Conservation (phyloP, 192 early-diverging fungal genomes). For the Hyaloraphidium curvatum region DNA sequence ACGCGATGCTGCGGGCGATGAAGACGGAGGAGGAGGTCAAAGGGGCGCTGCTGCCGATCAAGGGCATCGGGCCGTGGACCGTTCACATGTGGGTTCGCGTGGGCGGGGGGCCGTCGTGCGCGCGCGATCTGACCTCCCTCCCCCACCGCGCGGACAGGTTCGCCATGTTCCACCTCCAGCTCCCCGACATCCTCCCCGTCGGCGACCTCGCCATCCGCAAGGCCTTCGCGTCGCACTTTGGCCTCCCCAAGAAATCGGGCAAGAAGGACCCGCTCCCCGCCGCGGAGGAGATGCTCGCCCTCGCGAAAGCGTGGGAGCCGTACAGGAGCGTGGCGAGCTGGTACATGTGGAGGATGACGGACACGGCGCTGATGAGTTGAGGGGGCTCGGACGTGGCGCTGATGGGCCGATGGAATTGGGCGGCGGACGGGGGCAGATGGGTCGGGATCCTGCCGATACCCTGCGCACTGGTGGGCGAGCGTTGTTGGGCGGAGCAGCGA, state of each 20-base stretch:
- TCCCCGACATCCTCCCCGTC: conserved; percentile 47
- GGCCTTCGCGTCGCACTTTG: conserved; percentile 43
- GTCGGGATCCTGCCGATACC: too few species aligned
- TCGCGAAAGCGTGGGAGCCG: conserved; percentile 38
- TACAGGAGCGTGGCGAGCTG: conserved; percentile 39
- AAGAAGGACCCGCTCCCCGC: conserved; percentile 7
- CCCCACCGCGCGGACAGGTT: conserved; percentile 37
- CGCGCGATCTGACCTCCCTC: not conserved
- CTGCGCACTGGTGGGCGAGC: too few species aligned
- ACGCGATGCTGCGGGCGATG: not conserved
- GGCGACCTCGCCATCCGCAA: conserved; percentile 42
- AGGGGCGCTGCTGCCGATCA: not conserved
- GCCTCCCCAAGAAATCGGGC: conserved; percentile 20
- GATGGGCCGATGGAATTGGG: too few species aligned
- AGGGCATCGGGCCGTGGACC: conserved; percentile 1
- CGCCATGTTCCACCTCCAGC: conserved; percentile 47
- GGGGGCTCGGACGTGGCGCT: too few species aligned
- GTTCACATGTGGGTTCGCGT: not conserved
- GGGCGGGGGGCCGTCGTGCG: not conserved
- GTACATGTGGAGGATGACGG: conserved; percentile 40
- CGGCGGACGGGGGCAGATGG: too few species aligned
- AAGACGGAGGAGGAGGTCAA: not conserved
- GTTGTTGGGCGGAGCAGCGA: too few species aligned
- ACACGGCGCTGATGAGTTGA: too few species aligned
- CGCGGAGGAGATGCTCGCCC: conserved; percentile 25